Conservation (phyloP, 169 alveolate species). For the Plasmodium berghei region DNA sequence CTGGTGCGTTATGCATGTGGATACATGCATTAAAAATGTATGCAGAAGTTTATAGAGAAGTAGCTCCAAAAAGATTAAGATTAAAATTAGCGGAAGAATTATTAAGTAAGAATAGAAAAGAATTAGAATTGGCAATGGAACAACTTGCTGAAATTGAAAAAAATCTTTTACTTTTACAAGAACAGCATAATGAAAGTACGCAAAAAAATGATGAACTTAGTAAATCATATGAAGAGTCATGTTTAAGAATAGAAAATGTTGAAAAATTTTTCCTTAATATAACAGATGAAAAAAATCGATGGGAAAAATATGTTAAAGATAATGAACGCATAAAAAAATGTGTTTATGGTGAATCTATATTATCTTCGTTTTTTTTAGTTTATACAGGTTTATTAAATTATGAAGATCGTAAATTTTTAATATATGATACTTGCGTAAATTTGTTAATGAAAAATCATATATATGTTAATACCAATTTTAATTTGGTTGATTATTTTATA, state of each 20-base stretch:
- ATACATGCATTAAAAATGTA: constrained; percentile 96
- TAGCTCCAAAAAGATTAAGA: constrained; percentile 97
- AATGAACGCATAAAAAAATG: constrained; percentile 71
- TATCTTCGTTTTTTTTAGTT: constrained; percentile 68
- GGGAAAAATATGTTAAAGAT: constrained; percentile 77
- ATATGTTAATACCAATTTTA: constrained; percentile 53
- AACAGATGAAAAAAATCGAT: constrained; percentile 69
- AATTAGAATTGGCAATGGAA: constrained; percentile 88
- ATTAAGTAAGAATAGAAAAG: constrained; percentile 88
- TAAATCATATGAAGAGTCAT: constrained; percentile 71
- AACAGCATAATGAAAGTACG: constrained; percentile 81
- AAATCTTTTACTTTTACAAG: constrained; percentile 73
- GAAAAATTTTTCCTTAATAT: constrained; percentile 67
- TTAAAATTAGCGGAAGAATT: constrained; percentile 91
- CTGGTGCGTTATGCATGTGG: constrained; percentile 96
- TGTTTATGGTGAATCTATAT: constrained; percentile 70
- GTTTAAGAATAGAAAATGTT: constrained; percentile 69
- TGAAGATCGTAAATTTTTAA: constrained; percentile 69
- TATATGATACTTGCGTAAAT: constrained; percentile 45
- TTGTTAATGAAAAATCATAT: constrained; percentile 47
- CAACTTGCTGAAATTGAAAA: constrained; percentile 80
- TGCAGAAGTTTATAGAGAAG: constrained; percentile 95
- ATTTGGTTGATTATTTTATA: constrained; percentile 76
- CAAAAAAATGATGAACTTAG: constrained; percentile 82
- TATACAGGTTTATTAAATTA: constrained; percentile 75